phyloP scores from a whole-genome alignment of 139 green algal species.

The Coccomyxa sp. region DNA sequence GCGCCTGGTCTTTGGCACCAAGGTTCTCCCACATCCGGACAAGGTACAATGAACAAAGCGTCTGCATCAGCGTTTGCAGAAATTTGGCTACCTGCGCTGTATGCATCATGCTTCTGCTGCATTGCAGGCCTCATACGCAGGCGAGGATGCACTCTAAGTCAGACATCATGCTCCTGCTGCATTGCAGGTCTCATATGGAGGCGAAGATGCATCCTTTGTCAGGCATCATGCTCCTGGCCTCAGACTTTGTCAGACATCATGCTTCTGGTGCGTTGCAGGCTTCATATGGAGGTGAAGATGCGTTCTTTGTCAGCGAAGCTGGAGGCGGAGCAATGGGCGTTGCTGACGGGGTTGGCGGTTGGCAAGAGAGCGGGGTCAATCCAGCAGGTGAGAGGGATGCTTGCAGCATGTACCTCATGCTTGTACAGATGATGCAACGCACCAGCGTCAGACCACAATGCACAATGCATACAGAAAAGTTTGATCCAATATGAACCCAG shows the following conservation, averaged over 20 bases:
- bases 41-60: constrained; percentile 42
- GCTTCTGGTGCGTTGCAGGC: too few relatives aligned
- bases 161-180: too few relatives aligned
- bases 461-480: not conserved
- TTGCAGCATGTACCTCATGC: too few relatives aligned
- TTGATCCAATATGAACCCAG: not conserved
- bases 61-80: not conserved
- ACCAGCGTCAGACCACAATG: not conserved
- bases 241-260: too few relatives aligned
- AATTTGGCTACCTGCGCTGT: too few relatives aligned
- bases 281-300: constrained; percentile 81
- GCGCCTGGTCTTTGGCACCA: constrained; percentile 26
- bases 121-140: not conserved
- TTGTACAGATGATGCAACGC: too few relatives aligned
- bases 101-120: too few relatives aligned
- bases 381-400: too few relatives aligned
- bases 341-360: constrained; percentile 90
- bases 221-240: too few relatives aligned
- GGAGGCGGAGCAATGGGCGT: constrained; percentile 66
- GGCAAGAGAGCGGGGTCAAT: constrained; percentile 80
- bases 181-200: not conserved
- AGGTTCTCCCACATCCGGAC: constrained; percentile 71
- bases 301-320: constrained; percentile 66
- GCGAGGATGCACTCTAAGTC: not conserved
- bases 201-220: not conserved